These are phyloP conservation scores for Perilla frutescens DNA, from an alignment of 257 asterid species.

Conservation along the genomic window DNA sequence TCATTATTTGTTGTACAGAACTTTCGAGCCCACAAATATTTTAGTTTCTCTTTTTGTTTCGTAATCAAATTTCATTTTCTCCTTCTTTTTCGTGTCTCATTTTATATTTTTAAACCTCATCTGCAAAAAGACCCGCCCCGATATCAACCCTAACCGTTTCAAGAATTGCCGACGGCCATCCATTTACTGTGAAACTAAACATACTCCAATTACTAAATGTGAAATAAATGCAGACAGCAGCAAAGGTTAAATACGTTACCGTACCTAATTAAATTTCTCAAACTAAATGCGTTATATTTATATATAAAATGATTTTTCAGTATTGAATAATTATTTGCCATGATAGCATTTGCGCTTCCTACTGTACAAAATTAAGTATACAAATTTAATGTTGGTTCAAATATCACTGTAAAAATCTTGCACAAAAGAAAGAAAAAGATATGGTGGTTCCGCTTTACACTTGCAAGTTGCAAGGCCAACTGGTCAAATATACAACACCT, in stretches of 20 bases:
- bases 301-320: neutral
- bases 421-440: neutral
- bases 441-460: conserved; percentile 32
- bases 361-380: conserved; percentile 24
- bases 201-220: neutral
- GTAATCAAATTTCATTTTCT: neutral
- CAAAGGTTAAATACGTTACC: neutral
- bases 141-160: neutral
- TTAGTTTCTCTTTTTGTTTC: neutral
- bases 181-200: neutral
- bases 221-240: conserved; percentile 28
- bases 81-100: neutral
- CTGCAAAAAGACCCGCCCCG: neutral
- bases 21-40: neutral
- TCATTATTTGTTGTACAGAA: conserved; percentile 6
- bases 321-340: neutral
- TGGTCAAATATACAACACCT: conserved; percentile 51
- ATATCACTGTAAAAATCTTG: conserved; percentile 1
- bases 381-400: conserved; percentile 22
- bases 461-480: conserved; percentile 27
- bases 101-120: neutral
- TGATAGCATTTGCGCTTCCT: conserved; percentile 3
- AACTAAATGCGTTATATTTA: conserved; percentile 34
- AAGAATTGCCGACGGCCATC: neutral
- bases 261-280: conserved; percentile 25